Conservation (phyloP, 1,139 yeast species). For the Geotrichum cucujoidarum region DNA sequence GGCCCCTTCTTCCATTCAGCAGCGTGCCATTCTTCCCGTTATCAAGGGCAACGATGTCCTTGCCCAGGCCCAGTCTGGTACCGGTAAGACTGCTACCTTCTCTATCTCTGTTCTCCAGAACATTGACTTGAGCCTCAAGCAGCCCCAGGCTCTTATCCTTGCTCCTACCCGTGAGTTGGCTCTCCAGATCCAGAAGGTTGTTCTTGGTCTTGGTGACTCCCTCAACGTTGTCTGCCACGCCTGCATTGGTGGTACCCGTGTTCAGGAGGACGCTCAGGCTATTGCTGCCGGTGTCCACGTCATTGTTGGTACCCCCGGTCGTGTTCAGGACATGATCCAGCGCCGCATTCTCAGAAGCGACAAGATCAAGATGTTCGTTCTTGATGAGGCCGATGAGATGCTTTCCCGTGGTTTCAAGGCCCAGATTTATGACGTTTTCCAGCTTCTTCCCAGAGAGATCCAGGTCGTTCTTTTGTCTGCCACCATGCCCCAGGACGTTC, state of each 20-base stretch:
- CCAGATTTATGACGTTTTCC: slow-evolving; percentile 85
- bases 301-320: slow-evolving; percentile 96
- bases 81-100: slow-evolving; percentile 97
- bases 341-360: slow-evolving; percentile 65
- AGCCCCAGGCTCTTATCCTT: slow-evolving; percentile 72
- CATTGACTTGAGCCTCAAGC: slow-evolving; percentile 60
- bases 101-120: slow-evolving; percentile 86
- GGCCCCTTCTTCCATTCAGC: slow-evolving; percentile 91
- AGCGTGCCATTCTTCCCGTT: slow-evolving; percentile 89
- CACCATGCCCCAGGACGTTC: slow-evolving; percentile 78
- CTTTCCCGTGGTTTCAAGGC: slow-evolving; percentile 88
- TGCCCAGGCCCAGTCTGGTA: slow-evolving; percentile 97
- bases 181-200: slow-evolving; percentile 79
- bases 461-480: slow-evolving; percentile 96
- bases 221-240: slow-evolving; percentile 81
- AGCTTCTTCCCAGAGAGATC: slow-evolving; percentile 68
- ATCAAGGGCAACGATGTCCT: slow-evolving; percentile 87
- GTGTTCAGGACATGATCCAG: slow-evolving; percentile 83
- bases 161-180: slow-evolving; percentile 98
- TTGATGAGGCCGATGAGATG: slow-evolving; percentile 95
- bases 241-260: slow-evolving; percentile 87
- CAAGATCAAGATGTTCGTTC: slow-evolving; percentile 69
- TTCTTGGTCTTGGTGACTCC: slow-evolving; percentile 77
- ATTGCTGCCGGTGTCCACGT: slow-evolving; percentile 77
- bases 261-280: slow-evolving; percentile 72